Evolutionary conservation across 1,139 yeast genomes (phyloP).

Genomic region (Meyerozyma sp.): DNA sequence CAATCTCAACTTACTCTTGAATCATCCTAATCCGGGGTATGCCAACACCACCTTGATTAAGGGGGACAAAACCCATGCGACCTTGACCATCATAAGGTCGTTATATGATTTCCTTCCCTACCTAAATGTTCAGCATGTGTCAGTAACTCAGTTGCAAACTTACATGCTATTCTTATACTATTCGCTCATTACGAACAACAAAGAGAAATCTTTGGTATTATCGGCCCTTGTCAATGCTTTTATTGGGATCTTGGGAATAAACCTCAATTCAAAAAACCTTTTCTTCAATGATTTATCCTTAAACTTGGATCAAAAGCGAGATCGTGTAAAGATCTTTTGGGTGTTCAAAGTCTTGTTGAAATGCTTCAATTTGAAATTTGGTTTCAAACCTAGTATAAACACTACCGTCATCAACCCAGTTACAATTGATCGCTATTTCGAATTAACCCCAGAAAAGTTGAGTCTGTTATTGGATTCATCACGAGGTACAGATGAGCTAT

Average conservation of each 20-base stretch:
- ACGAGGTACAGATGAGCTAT: slow-evolving; percentile 28
- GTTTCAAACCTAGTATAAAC: slow-evolving; percentile 42
- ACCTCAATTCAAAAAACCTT: slow-evolving; percentile 40
- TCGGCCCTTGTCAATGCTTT: slow-evolving; percentile 41
- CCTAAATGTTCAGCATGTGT: slow-evolving; percentile 40
- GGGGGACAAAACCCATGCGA: slow-evolving; percentile 10
- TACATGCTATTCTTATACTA: slow-evolving; percentile 38
- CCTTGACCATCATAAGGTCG: slow-evolving; percentile 24
- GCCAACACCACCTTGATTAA: slow-evolving; percentile 9
- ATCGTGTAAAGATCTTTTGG: slow-evolving; percentile 59
- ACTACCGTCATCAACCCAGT: slow-evolving; percentile 48
- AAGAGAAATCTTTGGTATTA: slow-evolving; percentile 40
- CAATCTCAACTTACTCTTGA: slow-evolving; percentile 35
- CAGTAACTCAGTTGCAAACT: slow-evolving; percentile 37
- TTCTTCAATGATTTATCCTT: slow-evolving; percentile 43
- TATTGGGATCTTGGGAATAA: slow-evolving; percentile 44
- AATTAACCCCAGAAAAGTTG: slow-evolving; percentile 43
- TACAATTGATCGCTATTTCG: slow-evolving; percentile 43
- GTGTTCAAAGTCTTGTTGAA: slow-evolving; percentile 49
- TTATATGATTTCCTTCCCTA: slow-evolving; percentile 44
- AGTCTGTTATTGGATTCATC: slow-evolving; percentile 25
- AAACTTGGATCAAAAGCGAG: slow-evolving; percentile 33
- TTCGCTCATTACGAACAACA: slow-evolving; percentile 41
- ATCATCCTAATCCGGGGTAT: slow-evolving; percentile 35
- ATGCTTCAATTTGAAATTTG: slow-evolving; percentile 46